Percentiles rank a stretch among this genome's conserved stretches.
phyloP scores from a whole-genome alignment of 2,329 filamentous ascomycete species.

The Nemania sp. region DNA sequence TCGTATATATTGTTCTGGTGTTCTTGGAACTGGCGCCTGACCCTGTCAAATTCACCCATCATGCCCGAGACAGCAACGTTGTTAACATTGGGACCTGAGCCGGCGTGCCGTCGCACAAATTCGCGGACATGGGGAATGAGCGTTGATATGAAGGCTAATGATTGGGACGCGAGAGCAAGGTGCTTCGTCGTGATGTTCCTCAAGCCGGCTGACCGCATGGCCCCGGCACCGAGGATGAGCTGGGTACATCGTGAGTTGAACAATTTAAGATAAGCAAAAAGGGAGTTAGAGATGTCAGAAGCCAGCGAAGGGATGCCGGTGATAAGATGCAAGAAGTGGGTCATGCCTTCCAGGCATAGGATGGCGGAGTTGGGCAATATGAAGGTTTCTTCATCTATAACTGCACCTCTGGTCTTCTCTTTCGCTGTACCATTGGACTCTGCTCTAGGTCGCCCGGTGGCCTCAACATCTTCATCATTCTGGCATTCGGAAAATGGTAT shows the following conservation, averaged over 20 bases:
- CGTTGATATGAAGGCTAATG: conserved; percentile 82
- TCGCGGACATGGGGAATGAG: conserved; percentile 89
- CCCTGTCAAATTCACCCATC: conserved; percentile 86
- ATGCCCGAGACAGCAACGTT: conserved; percentile 56
- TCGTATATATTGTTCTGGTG: conserved; percentile 90
- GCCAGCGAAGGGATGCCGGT: conserved; percentile 88
- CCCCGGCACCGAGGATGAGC: conserved; percentile 91
- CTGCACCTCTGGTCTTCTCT: conserved; percentile 69
- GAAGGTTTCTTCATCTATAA: conserved; percentile 83
- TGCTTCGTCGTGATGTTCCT: conserved; percentile 98
- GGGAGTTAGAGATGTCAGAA: conserved; percentile 74
- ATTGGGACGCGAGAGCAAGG: conserved; percentile 86
- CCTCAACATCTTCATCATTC: conserved; percentile 35
- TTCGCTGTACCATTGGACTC: conserved; percentile 58
- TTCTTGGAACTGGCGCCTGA: conserved; percentile 80
- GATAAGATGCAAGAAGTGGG: conserved; percentile 80
- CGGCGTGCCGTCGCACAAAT: conserved; percentile 78
- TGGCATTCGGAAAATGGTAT: conserved; percentile 47
- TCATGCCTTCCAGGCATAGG: conserved; percentile 77
- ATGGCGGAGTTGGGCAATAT: conserved; percentile 84
- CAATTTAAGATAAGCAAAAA: conserved; percentile 84
- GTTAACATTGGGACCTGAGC: conserved; percentile 46
- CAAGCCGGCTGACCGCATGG: conserved; percentile 82
- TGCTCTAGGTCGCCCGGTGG: conserved; percentile 40
- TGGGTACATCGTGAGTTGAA: conserved; percentile 98